Conservation (phyloP, 2,329 filamentous ascomycete species). For the Penicillium polonicum region DNA sequence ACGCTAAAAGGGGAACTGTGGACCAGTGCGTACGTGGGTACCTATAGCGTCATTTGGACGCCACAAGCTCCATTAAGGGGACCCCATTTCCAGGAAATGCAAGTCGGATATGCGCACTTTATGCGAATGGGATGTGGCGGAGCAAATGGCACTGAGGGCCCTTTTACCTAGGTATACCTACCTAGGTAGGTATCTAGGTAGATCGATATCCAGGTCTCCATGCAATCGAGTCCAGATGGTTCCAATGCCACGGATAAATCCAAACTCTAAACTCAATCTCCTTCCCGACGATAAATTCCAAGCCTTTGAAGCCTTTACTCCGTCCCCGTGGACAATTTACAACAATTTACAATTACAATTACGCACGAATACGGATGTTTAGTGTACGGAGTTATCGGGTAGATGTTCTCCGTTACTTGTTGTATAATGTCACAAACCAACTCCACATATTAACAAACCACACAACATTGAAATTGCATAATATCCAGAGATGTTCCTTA, state of each 20-base stretch:
- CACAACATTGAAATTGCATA: too few relatives aligned
- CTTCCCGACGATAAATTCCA: background rate
- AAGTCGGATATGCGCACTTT: slow-evolving; percentile 21
- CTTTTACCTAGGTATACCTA: background rate
- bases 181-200: background rate
- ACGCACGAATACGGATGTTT: background rate
- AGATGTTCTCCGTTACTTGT: background rate
- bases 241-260: background rate
- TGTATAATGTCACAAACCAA: background rate
- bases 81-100: slow-evolving; percentile 28
- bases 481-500: background rate
- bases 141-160: background rate
- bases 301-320: background rate
- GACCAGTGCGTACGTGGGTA: background rate
- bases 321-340: background rate
- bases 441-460: background rate
- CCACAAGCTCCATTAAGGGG: slow-evolving; percentile 14
- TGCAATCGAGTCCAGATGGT: background rate
- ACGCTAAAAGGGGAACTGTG: slow-evolving; percentile 17
- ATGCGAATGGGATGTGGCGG: slow-evolving; percentile 3
- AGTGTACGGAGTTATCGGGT: background rate
- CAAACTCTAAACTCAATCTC: slow-evolving; percentile 5
- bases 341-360: too few relatives aligned
- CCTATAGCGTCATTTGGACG: slow-evolving; percentile 1
- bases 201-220: background rate